Base-by-base conservation (phyloP, 768 basidiomycete genomes). In the Phylloporus sp. region DNA sequence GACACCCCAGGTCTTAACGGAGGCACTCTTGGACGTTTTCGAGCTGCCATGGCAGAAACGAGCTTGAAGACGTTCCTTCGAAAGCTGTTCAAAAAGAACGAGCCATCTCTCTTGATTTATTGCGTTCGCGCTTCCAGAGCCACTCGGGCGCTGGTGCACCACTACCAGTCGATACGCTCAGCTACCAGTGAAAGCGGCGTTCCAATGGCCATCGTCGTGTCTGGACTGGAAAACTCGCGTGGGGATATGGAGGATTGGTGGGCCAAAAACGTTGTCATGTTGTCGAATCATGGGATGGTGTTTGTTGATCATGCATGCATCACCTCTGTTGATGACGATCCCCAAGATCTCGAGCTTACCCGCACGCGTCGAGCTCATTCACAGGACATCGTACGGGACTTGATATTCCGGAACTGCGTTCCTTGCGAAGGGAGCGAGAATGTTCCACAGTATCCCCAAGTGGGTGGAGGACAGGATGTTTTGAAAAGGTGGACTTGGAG, bases 81-180 rank as follows among this genome's bases (percentile, higher is more conserved):
- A 35, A 66, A 54, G 5, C 59, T 72, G 9, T 42, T 77, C 67
- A 56, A 55, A 51, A 55, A 54, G 49, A 62, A 60, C 13, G 73
- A 75, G 6, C 57, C 73, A 6, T 63, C 62, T 54, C 73, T 78
- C 39, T 69, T 78, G 20, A 58, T 77, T 6, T 76, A 70, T 55
- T 69, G 68, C 52, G 67, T 74, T 57, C 71, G 72, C 20, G 73
- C 59, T 5, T 70, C 76, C 8, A 64, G 75, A 47, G 68, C 74
- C 49, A 72, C 62, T 27, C 72, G 70, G n/a, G 61, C 68, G 8
- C 55, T 69, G 34, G 58, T 67, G n/a, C 64, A 67, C 32, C 76
- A 77, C 58, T 77, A 73, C 59, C 59, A 55, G 23, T 58, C 68
- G 2, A 66, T 76, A 34, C 54, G 60, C 36, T 58, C 66, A 5